Base-by-base conservation (phyloP, 139 green algal species). In the Micractinium conductrix region DNA sequence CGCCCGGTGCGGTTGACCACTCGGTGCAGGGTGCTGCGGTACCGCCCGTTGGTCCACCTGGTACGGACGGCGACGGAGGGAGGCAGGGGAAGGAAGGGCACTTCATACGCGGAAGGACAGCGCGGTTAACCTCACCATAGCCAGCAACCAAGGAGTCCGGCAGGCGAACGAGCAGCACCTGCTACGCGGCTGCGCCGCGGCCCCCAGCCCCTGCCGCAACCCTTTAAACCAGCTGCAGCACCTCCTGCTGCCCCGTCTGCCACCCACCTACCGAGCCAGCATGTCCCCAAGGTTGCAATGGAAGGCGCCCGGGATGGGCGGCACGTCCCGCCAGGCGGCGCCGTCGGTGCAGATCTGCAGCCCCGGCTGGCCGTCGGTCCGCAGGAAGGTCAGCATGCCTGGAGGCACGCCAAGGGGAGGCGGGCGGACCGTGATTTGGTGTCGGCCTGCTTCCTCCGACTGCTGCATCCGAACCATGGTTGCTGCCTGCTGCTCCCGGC, bases 261-360 rank as follows among this genome's bases (percentile, higher is more conserved):
- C n/a, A n/a, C n/a, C n/a, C n/a, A n/a, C n/a, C n/a, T n/a, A n/a
- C n/a, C n/a, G n/a, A n/a, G n/a, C 35, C 58, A 99, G 88, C 95
- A 98, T 97, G 91, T 99, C 96, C 0, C 96, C 96, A 28, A 98
- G 63, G 88, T 99, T 99, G 60, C 97, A 89, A 30, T 99, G 93
- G 85, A 98, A 96, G 16, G 86, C 70, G 33, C 92, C 94, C 0
- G 84, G 79, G 19, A 90, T 2, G 0, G 91, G 92, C 6, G 79
- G 69, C 37, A 98, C 93, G 62, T 96, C 92, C 40, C 91, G 48
- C 94, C 95, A 98, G 4, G 69, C 43, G 22, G 14, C 17, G 24
- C 86, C 87, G 16, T 73, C 84, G 2, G 79, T 42, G 75, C 86
- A 74, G 43, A 98, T 94, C 92, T 98, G 93, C 81, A 98, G 90